These are phyloP conservation scores for Dysphania ambrosioides DNA, from an alignment of 148 eudicot genomes.

Conservation along the genomic window DNA sequence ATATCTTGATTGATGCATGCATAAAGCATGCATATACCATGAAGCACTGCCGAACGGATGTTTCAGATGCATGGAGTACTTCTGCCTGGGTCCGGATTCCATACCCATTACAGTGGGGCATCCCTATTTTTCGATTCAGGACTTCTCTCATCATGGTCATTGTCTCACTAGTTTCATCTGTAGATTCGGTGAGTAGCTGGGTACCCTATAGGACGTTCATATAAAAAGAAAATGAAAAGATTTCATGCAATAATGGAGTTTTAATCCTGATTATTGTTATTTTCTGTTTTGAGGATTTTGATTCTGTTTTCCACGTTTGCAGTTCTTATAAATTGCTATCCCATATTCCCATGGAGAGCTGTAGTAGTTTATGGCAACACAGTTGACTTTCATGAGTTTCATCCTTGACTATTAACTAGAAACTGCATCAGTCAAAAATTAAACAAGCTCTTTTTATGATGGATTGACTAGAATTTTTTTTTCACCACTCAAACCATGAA, in stretches of 20 bases:
- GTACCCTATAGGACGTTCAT: constrained; percentile 19
- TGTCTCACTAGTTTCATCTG: constrained; percentile 73
- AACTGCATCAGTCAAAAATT: neutral
- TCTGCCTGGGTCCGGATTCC: constrained; percentile 90
- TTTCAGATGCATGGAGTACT: constrained; percentile 82
- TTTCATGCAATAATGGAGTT: neutral
- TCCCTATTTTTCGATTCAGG: constrained; percentile 76
- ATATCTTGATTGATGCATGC: constrained; percentile 66
- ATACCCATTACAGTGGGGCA: constrained; percentile 94
- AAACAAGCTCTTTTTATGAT: neutral
- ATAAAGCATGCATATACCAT: constrained; percentile 82
- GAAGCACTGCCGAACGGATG: constrained; percentile 94
- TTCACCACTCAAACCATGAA: neutral
- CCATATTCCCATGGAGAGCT: neutral
- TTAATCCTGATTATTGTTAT: neutral
- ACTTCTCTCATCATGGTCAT: constrained; percentile 79
- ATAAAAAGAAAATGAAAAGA: neutral
- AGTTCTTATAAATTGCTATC: neutral
- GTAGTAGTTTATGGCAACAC: neutral
- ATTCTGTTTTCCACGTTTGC: constrained; percentile 3
- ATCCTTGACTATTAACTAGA: neutral
- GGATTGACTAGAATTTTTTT: neutral
- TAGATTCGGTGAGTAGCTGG: constrained; percentile 87
- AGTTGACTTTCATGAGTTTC: constrained; percentile 1
- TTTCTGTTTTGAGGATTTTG: too few relatives aligned